Percentiles rank a stretch among this genome's conserved stretches.
Evolutionary conservation across 2,329 filamentous ascomycete species (phyloP).

Genomic region (Mariannaea sp.): DNA sequence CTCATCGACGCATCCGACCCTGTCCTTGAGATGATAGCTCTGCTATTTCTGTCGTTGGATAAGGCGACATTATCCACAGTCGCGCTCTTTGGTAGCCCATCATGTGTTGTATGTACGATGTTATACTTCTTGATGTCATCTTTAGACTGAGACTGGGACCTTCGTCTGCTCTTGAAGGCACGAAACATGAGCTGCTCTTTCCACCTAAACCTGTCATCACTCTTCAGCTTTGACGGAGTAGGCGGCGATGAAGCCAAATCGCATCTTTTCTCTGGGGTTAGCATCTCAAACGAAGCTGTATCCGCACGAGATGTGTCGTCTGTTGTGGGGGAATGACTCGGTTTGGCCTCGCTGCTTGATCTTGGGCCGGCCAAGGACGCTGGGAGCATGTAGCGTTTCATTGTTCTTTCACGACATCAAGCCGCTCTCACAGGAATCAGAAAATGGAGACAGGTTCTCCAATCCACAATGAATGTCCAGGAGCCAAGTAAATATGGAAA

Average conservation of each 20-base stretch:
- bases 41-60: constrained; percentile 33
- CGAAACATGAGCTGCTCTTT: constrained; percentile 10
- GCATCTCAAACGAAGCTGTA: neutral
- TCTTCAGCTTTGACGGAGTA: neutral
- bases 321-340: neutral
- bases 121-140: constrained; percentile 18
- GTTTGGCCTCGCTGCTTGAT: neutral
- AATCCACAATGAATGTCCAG: neutral
- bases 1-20: neutral
- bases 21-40: constrained; percentile 15
- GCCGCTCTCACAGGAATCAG: no score
- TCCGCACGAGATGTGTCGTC: neutral
- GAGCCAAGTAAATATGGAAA: neutral
- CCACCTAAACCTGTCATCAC: constrained; percentile 10
- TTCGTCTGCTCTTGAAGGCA: constrained; percentile 11
- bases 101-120: constrained; percentile 27
- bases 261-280: neutral
- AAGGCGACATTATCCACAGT: neutral
- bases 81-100: neutral
- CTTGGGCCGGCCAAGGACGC: neutral
- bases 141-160: constrained; percentile 7
- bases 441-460: neutral
- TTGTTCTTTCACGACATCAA: neutral
- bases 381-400: neutral
- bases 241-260: neutral